Base-by-base conservation (phyloP, 208 protist species). In the Angomonas desouzai region DNA sequence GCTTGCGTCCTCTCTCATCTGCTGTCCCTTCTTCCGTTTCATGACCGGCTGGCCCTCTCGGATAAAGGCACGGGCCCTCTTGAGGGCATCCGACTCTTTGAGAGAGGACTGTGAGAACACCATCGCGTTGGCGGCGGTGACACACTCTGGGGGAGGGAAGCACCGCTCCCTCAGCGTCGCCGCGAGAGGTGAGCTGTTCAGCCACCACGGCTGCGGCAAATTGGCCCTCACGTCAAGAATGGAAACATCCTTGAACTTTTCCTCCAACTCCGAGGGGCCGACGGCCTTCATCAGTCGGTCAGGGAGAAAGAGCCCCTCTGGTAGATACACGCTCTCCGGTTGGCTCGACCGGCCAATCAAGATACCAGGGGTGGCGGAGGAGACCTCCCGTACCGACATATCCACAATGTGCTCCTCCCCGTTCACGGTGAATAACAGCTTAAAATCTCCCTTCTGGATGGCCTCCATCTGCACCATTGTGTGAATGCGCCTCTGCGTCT, bases 131-230 rank as follows among this genome's bases (percentile, higher is more conserved):
- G 85, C 77, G 11, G 74, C 73, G 25, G 53, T 48, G 27, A 87
- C 62, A 9, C 62, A 76, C 49, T 77, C 72, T 30, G 58, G 72
- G 10, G 55, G 45, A 1, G 88, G 83, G 48, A 80, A 76, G 30
- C 72, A 77, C 10, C 48, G 32, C 48, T 91, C 88, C 23, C 88
- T 79, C 33, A 90, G 70, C 1, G 62, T 23, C 48, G 69, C 40
- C 38, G 81, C 55, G 0, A 70, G 23, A 40, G 88, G 88, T 0
- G 88, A 91, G 11, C 74, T 58, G 70, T 82, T 92, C 60, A 83
- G 76, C 74, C 78, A 85, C 85, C 88, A 94, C 7, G 88, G 79
- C 45, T 87, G 65, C 1, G 75, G 76, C 56, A 77, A 47, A 1
- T 2, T 23, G 18, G 56, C n/a, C 56, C 27, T 25, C 13, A 32